phyloP scores from a whole-genome alignment of 352 stramenopile species.

The Pythium inflatum region DNA sequence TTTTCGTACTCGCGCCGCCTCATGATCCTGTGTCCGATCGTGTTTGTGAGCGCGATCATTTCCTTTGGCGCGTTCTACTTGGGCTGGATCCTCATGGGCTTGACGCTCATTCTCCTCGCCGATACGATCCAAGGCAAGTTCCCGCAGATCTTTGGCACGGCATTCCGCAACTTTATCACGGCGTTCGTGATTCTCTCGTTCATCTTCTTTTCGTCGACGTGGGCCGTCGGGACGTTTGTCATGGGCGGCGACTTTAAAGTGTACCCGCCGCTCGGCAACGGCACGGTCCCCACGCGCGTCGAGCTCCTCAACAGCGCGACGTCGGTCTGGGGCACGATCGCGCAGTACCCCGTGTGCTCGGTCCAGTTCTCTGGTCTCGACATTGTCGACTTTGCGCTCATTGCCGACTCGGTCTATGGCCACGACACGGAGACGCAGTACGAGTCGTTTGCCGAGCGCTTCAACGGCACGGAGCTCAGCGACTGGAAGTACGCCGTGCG shows the following conservation, averaged over 20 bases:
- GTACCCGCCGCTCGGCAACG: slow-evolving; percentile 52
- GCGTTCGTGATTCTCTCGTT: slow-evolving; percentile 84
- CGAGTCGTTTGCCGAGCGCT: slow-evolving; percentile 77
- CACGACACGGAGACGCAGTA: slow-evolving; percentile 78
- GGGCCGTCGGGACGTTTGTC: slow-evolving; percentile 88
- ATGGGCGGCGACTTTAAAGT: slow-evolving; percentile 83
- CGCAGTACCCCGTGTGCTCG: slow-evolving; percentile 81
- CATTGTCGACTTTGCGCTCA: slow-evolving; percentile 87
- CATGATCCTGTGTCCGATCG: slow-evolving; percentile 65
- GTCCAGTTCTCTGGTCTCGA: slow-evolving; percentile 64
- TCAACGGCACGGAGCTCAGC: slow-evolving; percentile 73
- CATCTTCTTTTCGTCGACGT: slow-evolving; percentile 88
- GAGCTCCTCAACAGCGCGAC: slow-evolving; percentile 55
- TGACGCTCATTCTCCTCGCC: slow-evolving; percentile 77
- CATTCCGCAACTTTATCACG: slow-evolving; percentile 88
- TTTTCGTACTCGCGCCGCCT: slow-evolving; percentile 75
- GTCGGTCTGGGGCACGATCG: slow-evolving; percentile 59
- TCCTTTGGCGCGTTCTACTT: slow-evolving; percentile 82
- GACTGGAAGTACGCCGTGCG: slow-evolving; percentile 79
- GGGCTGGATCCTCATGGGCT: slow-evolving; percentile 83
- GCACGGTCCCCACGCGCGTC: slow-evolving; percentile 15
- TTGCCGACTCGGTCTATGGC: slow-evolving; percentile 81
- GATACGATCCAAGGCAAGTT: slow-evolving; percentile 85
- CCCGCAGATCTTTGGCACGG: slow-evolving; percentile 84
- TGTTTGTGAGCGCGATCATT: slow-evolving; percentile 80